Conservation (phyloP, 2,329 filamentous ascomycete genomes). For the Cladophialophora exuberans region DNA sequence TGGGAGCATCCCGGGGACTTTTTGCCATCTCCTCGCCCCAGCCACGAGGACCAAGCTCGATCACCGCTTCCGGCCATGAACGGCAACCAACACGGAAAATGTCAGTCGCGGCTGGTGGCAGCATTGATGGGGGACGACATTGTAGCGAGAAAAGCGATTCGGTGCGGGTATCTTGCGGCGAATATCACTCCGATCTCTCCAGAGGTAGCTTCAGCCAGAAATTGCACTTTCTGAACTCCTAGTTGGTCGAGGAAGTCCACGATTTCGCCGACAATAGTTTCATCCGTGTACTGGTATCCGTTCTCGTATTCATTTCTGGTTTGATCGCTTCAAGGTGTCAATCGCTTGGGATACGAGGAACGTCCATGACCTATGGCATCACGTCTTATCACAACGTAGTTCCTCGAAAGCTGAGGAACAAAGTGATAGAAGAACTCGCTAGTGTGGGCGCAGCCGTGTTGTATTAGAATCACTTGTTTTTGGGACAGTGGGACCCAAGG, state of each 20-base stretch:
- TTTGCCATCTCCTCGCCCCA: background rate
- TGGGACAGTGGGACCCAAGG: too few relatives aligned
- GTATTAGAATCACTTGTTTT: too few relatives aligned
- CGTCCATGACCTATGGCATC: too few relatives aligned
- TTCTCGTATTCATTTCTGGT: too few relatives aligned
- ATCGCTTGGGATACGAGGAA: too few relatives aligned
- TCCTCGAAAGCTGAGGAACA: too few relatives aligned
- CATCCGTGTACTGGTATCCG: background rate
- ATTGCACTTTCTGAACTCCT: background rate
- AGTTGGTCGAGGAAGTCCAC: background rate
- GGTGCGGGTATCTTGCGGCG: background rate
- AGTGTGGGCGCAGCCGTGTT: too few relatives aligned
- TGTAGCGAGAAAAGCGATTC: background rate
- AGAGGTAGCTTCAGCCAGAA: background rate
- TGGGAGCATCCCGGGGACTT: background rate
- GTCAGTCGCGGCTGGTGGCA: background rate
- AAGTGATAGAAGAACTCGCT: too few relatives aligned
- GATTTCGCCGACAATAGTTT: background rate
- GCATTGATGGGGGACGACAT: background rate
- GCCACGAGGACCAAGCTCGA: background rate
- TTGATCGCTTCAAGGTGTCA: too few relatives aligned
- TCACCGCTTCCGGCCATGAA: background rate
- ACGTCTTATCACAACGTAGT: too few relatives aligned
- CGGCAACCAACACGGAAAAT: background rate
- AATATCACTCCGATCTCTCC: background rate